Base-by-base conservation (phyloP, 2,329 filamentous ascomycete species). In the Fusarium succisae region DNA sequence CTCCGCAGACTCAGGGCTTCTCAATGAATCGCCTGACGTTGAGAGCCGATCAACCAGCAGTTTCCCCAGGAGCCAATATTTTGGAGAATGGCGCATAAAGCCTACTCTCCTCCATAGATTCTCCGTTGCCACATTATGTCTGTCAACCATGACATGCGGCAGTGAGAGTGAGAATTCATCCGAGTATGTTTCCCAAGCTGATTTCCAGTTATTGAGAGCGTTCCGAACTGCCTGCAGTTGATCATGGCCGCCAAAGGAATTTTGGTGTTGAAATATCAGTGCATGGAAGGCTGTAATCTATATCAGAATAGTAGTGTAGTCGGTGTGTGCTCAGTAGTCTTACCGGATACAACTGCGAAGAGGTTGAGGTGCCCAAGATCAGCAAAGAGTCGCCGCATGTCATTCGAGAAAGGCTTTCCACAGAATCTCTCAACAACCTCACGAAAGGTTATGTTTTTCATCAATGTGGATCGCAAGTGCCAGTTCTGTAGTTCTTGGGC, bases 61-160 rank as follows among this genome's bases (percentile, higher is more conserved):
- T 28, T 63, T 64, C 2, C 43, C 61, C 12, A 64, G 61, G 1
- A 63, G 7, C 61, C 61, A 64, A 14, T 63, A 64, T 37, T 64
- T 44, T 4, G 57, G 61, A 14, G 61, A 64, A 22, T 63, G 44
- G 1, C 37, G 44, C 43, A 64, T 64, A 7, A 64, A 64, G 0
- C 57, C 57, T 6, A 51, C 22, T 18, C 57, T 63, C 37, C 24
- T 62, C 61, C 61, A 64, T 1, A 64, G 57, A 4, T 64, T 45
- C 1, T 17, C 57, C 3, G 22, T 30, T 4, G 22, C 28, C 5
- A 64, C 14, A 9, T 64, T 35, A 1, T 43, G 6, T 15, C 15
- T 63, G 14, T 63, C 30, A 0, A 51, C 30, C 61, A 63, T 50
- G 1, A 37, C 37, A 35, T 64, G 61, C 13, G 57, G 61, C 1